Percentiles rank a stretch among this genome's conserved stretches.
Evolutionary conservation across 139 green algal genomes (phyloP).

Genomic region (Nannochloris sp.): DNA sequence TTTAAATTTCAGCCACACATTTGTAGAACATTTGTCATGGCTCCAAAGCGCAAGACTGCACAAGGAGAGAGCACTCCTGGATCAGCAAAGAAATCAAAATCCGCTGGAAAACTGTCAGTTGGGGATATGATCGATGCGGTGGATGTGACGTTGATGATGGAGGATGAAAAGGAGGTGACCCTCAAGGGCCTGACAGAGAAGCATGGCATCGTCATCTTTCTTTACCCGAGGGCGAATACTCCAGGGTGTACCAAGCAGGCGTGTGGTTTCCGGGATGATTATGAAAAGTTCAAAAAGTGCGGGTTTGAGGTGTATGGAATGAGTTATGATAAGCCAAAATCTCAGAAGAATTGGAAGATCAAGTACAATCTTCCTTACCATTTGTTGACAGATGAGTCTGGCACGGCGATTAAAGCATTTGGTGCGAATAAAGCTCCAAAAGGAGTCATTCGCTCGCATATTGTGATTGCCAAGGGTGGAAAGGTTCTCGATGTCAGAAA

Average conservation of each 20-base stretch:
- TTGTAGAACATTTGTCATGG: conserved; percentile 9
- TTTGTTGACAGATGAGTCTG: conserved; percentile 31
- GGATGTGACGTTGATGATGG: conserved; percentile 8
- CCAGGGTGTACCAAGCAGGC: conserved; percentile 39
- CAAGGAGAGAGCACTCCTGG: not conserved
- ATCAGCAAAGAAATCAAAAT: conserved; percentile 15
- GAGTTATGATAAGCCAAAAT: conserved; percentile 39
- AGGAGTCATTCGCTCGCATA: conserved; percentile 18
- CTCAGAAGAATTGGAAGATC: conserved; percentile 32
- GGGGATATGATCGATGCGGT: conserved; percentile 11
- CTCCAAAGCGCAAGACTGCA: conserved; percentile 22
- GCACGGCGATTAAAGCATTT: conserved; percentile 22
- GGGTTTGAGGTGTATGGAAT: conserved; percentile 37
- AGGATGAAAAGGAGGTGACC: conserved; percentile 9
- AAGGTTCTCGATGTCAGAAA: conserved; percentile 26
- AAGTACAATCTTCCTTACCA: conserved; percentile 32
- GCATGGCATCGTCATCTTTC: conserved; percentile 30
- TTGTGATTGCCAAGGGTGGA: conserved; percentile 18
- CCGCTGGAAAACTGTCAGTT: not conserved
- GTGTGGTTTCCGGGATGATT: conserved; percentile 30
- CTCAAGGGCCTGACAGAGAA: conserved; percentile 19
- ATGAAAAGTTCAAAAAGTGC: conserved; percentile 10
- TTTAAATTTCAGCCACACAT: too few species aligned
- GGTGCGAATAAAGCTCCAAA: conserved; percentile 25
- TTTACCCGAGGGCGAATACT: conserved; percentile 34